These are phyloP conservation scores for Prunus davidiana DNA, from an alignment of 306 rosid genomes.

Conservation along the genomic window DNA sequence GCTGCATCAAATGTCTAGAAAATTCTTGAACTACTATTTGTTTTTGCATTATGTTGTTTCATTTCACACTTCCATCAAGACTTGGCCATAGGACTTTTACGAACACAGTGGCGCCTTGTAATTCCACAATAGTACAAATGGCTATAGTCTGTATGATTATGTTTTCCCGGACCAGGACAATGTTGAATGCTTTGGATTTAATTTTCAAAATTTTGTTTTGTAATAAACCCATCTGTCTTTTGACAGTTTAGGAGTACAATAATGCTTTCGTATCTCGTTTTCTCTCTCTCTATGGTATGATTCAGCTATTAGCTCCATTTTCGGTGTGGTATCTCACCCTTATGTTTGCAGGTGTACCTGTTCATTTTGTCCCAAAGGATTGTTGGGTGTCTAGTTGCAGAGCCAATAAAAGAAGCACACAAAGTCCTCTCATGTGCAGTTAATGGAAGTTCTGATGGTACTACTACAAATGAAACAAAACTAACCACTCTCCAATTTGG, in stretches of 20 bases:
- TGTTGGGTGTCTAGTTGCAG: slow-evolving; percentile 62
- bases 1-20: background rate
- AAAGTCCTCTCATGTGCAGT: slow-evolving; percentile 43
- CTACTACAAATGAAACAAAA: slow-evolving; percentile 22
- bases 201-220: too few relatives aligned
- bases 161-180: background rate
- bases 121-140: background rate
- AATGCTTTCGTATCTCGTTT: background rate
- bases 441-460: slow-evolving; percentile 19
- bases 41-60: background rate
- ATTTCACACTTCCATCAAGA: background rate
- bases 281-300: background rate
- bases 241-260: background rate
- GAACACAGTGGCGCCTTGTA: background rate
- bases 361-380: slow-evolving; percentile 56
- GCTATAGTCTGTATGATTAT: background rate
- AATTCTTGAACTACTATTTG: background rate
- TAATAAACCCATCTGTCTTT: background rate
- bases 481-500: slow-evolving; percentile 61
- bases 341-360: slow-evolving; percentile 53
- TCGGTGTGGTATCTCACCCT: background rate
- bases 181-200: background rate
- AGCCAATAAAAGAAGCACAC: slow-evolving; percentile 72
- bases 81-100: background rate
- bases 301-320: background rate